Evolutionary conservation across 2,329 filamentous ascomycete species (phyloP).

Genomic region (Cladobotryum mycophilum): DNA sequence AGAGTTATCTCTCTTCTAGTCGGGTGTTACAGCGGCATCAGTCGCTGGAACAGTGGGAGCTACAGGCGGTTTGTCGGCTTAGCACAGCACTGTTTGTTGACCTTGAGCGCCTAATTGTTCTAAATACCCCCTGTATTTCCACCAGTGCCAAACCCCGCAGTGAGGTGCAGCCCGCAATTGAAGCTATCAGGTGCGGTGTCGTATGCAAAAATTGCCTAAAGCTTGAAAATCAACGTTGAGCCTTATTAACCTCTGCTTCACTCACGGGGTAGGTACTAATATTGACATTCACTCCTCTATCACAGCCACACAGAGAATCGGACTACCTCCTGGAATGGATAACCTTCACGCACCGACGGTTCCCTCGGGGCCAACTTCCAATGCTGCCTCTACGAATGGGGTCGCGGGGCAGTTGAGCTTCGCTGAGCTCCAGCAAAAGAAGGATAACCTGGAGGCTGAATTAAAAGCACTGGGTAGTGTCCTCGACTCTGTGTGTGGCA

Average conservation of each 20-base stretch:
- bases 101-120: no score
- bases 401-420: slow-evolving; percentile 61
- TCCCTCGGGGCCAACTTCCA: slow-evolving; percentile 68
- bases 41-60: no score
- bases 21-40: neutral
- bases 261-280: neutral
- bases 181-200: no score
- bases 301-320: neutral
- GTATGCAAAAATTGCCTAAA: no score
- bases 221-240: no score
- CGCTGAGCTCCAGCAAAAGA: slow-evolving; percentile 74
- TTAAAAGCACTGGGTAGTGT: slow-evolving; percentile 77
- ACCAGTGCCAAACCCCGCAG: no score
- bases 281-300: neutral
- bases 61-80: no score
- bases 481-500: slow-evolving; percentile 68
- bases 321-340: slow-evolving; percentile 35
- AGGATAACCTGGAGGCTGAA: slow-evolving; percentile 79
- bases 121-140: no score
- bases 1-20: no score
- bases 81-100: no score
- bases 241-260: no score
- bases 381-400: slow-evolving; percentile 50
- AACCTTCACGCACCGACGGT: slow-evolving; percentile 54
- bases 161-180: no score